Evolutionary conservation across 164 flowering plant species (phyloP).

Genomic region (Piper longum): DNA sequence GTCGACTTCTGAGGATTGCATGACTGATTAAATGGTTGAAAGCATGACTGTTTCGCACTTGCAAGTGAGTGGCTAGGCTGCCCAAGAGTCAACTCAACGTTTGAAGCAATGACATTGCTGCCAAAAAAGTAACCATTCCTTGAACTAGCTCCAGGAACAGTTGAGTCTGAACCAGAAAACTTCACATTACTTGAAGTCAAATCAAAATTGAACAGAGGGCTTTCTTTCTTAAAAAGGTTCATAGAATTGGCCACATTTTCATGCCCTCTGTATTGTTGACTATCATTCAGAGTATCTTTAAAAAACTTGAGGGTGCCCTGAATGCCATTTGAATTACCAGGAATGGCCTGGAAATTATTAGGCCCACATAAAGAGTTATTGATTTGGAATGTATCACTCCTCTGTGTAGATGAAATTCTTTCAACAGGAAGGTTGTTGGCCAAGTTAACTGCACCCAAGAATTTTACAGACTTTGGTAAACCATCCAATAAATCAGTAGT

Average conservation of each 20-base stretch:
- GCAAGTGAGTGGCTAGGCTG: constrained; percentile 42
- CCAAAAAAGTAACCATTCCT: constrained; percentile 13
- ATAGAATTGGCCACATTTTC: constrained; percentile 17
- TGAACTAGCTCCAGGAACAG: constrained; percentile 5
- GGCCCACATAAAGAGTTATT: constrained; percentile 1
- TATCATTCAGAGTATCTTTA: constrained; percentile 4
- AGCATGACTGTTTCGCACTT: constrained; percentile 10
- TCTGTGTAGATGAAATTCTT: constrained; percentile 10
- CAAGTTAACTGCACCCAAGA: constrained; percentile 8
- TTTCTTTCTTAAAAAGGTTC: constrained; percentile 14
- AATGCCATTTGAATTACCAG: constrained; percentile 7
- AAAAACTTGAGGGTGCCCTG: not conserved
- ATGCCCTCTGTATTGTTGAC: constrained; percentile 12
- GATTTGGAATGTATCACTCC: constrained; percentile 8
- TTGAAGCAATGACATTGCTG: constrained; percentile 26
- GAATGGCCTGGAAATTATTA: constrained; percentile 11
- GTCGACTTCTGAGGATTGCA: constrained; percentile 14
- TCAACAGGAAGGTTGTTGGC: constrained; percentile 8
- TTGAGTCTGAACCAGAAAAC: constrained; percentile 9
- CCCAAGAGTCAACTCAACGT: constrained; percentile 58
- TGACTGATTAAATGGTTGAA: constrained; percentile 12
- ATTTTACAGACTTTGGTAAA: constrained; percentile 13
- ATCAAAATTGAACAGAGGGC: constrained; percentile 9
- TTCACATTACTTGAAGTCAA: constrained; percentile 13
- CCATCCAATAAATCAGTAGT: constrained; percentile 19